Evolutionary conservation across 371 early-diverging fungal genomes (phyloP), one percentile per base, ranked within the genome.

Genomic region (Zopfochytrium polystomum): DNA sequence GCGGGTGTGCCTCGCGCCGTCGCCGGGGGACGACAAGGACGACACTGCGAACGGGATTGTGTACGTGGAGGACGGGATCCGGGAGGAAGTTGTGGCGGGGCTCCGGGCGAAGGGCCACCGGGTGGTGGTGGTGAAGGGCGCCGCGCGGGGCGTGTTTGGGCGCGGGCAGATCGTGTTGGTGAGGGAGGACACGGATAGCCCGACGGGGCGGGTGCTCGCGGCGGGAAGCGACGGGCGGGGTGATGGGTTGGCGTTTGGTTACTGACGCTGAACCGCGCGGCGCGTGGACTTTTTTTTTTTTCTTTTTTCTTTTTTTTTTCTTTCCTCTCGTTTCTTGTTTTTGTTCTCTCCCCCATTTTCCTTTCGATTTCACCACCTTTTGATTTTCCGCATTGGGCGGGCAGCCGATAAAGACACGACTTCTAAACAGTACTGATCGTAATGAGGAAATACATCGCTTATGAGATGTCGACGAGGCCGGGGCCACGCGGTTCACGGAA

Each of bases 141-240:
- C 79, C 52, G 60, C 61, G 29, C 73, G 90, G 52, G 60, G 69
- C 3, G 57, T 80, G 62, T 86, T 90, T 76, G 92, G 92, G 4
- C 78, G 90, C 22, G 92, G 89, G 27, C 91, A 91, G 74, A 70
- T 89, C 42, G 79, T 85, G 57, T 13, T 51, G 52, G 20, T 11
- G 43, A 38, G 23, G 30, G 2, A 38, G 52, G 58, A 55, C 33
- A 58, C 4, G 42, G 67, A 52, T 32, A 66, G 67, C 42, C 31
- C 46, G 18, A 29, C 31, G n/a, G 67, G 67, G 30, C 35, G 43
- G n/a, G 67, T 66, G 5, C 26, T 66, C 52, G 53, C 32, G 0
- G 67, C 51, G 7, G 67, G 67, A 13, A 32, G 57, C 35, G 67
- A 66, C 45, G 57, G 62, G 29, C 5, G 67, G 27, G 48, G 51